A percentile compares a stretch with the other conserved stretches of the same genome.
Evolutionary conservation across 2,329 filamentous ascomycete genomes (phyloP).

Genomic region (Pyrenochaeta sp.): DNA sequence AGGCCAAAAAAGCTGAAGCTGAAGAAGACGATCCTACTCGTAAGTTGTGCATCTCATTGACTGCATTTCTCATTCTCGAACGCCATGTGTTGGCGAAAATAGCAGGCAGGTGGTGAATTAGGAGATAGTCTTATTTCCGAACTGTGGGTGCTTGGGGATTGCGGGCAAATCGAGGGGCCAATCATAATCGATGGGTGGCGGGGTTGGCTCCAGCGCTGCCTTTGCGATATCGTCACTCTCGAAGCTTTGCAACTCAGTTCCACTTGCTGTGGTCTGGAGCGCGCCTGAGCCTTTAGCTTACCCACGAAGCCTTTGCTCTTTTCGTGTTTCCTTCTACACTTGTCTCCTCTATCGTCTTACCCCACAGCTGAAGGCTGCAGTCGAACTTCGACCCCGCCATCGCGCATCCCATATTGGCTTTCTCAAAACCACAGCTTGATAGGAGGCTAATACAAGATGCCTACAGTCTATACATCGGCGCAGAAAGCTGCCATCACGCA

Average conservation of each 20-base stretch:
- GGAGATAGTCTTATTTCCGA: slow-evolving; percentile 13
- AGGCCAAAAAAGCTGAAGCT: background rate
- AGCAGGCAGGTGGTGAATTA: background rate
- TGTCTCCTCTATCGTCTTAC: background rate
- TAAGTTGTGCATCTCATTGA: slow-evolving; percentile 1
- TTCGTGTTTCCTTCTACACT: background rate
- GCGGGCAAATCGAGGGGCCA: slow-evolving; percentile 15
- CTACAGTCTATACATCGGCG: slow-evolving; percentile 54
- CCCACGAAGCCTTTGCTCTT: background rate
- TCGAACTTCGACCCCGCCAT: slow-evolving; percentile 9
- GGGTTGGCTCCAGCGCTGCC: slow-evolving; percentile 25
- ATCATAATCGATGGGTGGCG: slow-evolving; percentile 19
- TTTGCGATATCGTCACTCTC: slow-evolving; percentile 28
- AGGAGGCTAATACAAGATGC: slow-evolving; percentile 49
- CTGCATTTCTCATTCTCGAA: background rate
- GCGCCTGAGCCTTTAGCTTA: no score
- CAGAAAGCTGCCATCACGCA: slow-evolving; percentile 57
- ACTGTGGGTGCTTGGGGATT: slow-evolving; percentile 4
- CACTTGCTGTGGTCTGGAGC: background rate
- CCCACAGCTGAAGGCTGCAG: background rate
- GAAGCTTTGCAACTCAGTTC: slow-evolving; percentile 1
- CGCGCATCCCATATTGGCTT: no score
- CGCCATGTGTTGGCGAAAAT: background rate
- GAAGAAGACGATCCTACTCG: slow-evolving; percentile 1
- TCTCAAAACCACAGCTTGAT: slow-evolving; percentile 2